Evolutionary conservation across 768 basidiomycete species (phyloP).

Genomic region (Mycena maculata): DNA sequence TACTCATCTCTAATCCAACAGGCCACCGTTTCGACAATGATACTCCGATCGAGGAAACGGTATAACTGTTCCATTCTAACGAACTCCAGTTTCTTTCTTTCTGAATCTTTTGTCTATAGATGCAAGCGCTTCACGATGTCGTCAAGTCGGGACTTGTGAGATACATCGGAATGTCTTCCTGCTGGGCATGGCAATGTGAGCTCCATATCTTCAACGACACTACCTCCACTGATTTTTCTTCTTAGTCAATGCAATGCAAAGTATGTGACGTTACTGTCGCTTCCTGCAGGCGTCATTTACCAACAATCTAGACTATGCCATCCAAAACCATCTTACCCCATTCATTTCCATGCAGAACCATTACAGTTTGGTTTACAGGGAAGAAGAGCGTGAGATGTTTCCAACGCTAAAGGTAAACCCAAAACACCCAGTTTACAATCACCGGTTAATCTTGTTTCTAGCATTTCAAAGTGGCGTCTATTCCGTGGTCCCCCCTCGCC

Average conservation of each 20-base stretch:
- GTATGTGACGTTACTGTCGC: slow-evolving; percentile 44
- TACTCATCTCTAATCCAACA: slow-evolving; percentile 30
- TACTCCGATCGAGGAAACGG: slow-evolving; percentile 70
- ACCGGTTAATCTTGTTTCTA: slow-evolving; percentile 35
- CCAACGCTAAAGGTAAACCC: slow-evolving; percentile 61
- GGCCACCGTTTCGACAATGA: slow-evolving; percentile 68
- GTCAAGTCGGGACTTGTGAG: slow-evolving; percentile 72
- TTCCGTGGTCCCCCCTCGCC: slow-evolving; percentile 71
- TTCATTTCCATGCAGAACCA: slow-evolving; percentile 82
- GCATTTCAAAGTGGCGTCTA: slow-evolving; percentile 65
- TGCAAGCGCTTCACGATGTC: slow-evolving; percentile 79
- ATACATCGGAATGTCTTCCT: slow-evolving; percentile 70
- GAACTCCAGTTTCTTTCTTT: neutral
- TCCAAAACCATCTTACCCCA: slow-evolving; percentile 65
- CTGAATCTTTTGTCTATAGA: slow-evolving; percentile 46
- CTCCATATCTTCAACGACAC: neutral
- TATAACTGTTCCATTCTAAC: slow-evolving; percentile 30
- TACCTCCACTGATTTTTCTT: neutral
- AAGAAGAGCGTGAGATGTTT: slow-evolving; percentile 75
- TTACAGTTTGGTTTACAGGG: slow-evolving; percentile 66
- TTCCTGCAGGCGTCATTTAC: neutral
- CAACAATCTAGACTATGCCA: slow-evolving; percentile 64
- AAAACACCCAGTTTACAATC: neutral
- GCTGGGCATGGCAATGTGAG: slow-evolving; percentile 67
- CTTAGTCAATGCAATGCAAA: slow-evolving; percentile 68